Evolutionary conservation across 345 rosid species (phyloP).

Genomic region (Lepidium sativum): DNA sequence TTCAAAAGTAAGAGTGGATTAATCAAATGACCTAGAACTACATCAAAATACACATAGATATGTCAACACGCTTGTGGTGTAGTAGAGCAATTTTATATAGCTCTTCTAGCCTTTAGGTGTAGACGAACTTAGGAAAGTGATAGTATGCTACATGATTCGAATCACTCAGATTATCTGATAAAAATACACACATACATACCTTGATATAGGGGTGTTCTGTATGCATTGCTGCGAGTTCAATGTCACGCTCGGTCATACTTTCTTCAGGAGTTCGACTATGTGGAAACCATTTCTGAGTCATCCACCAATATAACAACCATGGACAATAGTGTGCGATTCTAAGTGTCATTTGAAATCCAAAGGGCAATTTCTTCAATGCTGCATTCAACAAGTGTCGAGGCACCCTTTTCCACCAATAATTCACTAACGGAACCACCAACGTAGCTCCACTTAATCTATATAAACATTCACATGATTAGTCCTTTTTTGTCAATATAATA

Average conservation of each 20-base stretch:
- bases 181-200: slow-evolving; percentile 29
- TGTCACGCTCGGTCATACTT: slow-evolving; percentile 28
- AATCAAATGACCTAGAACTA: too few relatives aligned
- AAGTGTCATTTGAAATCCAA: slow-evolving; percentile 38
- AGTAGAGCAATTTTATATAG: too few relatives aligned
- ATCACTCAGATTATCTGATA: too few relatives aligned
- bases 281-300: slow-evolving; percentile 80
- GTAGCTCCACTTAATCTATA: slow-evolving; percentile 55
- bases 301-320: slow-evolving; percentile 83
- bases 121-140: too few relatives aligned
- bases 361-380: slow-evolving; percentile 29
- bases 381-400: slow-evolving; percentile 38
- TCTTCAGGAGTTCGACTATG: slow-evolving; percentile 37
- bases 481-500: too few relatives aligned
- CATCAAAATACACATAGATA: too few relatives aligned
- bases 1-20: background rate
- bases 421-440: slow-evolving; percentile 60
- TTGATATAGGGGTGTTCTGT: slow-evolving; percentile 27
- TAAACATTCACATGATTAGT: background rate
- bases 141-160: too few relatives aligned
- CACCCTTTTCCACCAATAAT: slow-evolving; percentile 75
- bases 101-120: too few relatives aligned
- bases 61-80: too few relatives aligned
- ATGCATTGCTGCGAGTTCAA: slow-evolving; percentile 34
- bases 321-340: slow-evolving; percentile 55